Base-by-base conservation (phyloP, 176 grass and related monocot genomes). In the Panicum miliaceum region DNA sequence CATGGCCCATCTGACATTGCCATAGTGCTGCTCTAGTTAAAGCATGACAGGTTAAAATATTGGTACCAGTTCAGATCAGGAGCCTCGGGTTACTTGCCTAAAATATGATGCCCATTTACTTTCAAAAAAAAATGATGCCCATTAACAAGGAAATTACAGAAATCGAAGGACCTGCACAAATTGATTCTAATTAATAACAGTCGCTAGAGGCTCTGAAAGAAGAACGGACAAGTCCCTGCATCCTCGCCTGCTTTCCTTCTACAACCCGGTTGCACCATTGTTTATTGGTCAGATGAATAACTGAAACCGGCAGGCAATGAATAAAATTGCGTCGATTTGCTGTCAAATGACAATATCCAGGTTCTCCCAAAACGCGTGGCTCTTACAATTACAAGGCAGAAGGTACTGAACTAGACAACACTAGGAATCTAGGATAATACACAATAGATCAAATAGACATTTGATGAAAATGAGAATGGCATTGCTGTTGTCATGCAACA, bases 401-500 rank as follows among this genome's bases (percentile, higher is more conserved):
- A 79, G 52, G 53, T 81, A 25, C 10, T 40, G 25, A 36, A 19
- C 53, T 29, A 74, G 67, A 79, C 41, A 80, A 57, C 26, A 78
- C 60, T 68, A 87, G 3, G 20, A 80, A 67, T 67, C 77, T 65
- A 79, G 12, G 68, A 79, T 73, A 62, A 47, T 61, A 82, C 32
- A 76, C 18, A 26, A 42, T 25, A 56, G 12, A 56, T 77, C 64
- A 68, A 79, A 72, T 43, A 26, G 2, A 72, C 19, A 77, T 7
- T 29, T 65, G 26, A 80, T 42, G 34, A 18, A 79, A 73, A 36
- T 48, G 18, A 12, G 29, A 78, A 42, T 60, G 51, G 1, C 67
- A 58, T 52, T 42, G 67, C 48, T n/a, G 18, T 3, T 56, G 42
- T 91, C 87, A 90, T 80, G 83, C 85, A 72, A 88, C 89, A 47